Evolutionary conservation across 768 basidiomycete species (phyloP).

Genomic region (Phylloporus sp.): DNA sequence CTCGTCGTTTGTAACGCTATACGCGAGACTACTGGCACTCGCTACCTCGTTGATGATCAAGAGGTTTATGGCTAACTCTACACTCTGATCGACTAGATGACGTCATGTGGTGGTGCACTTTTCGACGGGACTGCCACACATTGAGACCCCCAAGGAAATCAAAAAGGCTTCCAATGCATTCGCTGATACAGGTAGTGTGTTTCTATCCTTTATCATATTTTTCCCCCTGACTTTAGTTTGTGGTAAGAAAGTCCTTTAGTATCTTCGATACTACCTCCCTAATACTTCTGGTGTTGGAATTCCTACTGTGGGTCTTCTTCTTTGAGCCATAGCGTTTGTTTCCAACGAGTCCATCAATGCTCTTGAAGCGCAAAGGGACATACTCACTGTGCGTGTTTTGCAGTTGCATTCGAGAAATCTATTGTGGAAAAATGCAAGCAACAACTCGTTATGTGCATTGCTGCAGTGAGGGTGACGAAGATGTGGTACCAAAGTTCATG

Average conservation of each 20-base stretch:
- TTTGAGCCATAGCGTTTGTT: constrained; percentile 30
- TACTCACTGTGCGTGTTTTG: constrained; percentile 25
- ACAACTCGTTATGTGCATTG: constrained; percentile 31
- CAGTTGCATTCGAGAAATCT: constrained; percentile 20
- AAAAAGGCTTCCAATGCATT: constrained; percentile 17
- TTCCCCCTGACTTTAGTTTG: background rate
- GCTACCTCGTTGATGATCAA: constrained; percentile 33
- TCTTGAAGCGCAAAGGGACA: constrained; percentile 32
- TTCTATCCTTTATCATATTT: constrained; percentile 5
- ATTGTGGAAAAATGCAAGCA: constrained; percentile 21
- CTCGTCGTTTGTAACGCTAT: constrained; percentile 34
- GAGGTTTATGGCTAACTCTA: constrained; percentile 25
- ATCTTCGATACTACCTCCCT: constrained; percentile 33
- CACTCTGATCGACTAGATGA: constrained; percentile 17
- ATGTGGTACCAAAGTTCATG: constrained; percentile 34
- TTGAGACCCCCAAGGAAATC: constrained; percentile 29
- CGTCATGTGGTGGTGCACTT: constrained; percentile 30
- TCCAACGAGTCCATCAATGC: constrained; percentile 34
- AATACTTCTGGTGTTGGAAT: constrained; percentile 31
- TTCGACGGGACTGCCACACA: constrained; percentile 29
- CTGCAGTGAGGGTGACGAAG: constrained; percentile 34
- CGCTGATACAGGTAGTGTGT: constrained; percentile 23
- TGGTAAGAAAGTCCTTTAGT: constrained; percentile 34
- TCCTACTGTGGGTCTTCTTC: background rate
- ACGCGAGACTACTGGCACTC: constrained; percentile 33